Evolutionary conservation across 202 grass and related monocot species (phyloP).

Genomic region (Digitaria exilis): DNA sequence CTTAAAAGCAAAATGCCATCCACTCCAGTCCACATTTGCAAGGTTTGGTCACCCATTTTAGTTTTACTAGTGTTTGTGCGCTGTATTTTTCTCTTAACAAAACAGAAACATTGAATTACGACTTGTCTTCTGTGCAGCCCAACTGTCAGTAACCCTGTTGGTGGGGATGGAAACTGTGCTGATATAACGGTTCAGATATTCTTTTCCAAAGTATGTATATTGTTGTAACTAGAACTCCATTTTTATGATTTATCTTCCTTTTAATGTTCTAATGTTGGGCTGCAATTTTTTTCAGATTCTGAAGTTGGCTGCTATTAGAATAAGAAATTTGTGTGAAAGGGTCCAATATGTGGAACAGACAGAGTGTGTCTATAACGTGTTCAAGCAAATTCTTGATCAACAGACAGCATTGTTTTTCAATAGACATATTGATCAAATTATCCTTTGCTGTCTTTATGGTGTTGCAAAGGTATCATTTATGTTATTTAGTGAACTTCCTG

Average conservation of each 20-base stretch:
- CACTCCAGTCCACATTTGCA: constrained; percentile 84
- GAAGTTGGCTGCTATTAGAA: constrained; percentile 92
- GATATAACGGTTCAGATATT: constrained; percentile 75
- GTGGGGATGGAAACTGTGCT: constrained; percentile 74
- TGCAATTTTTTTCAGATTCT: constrained; percentile 64
- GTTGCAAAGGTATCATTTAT: constrained; percentile 77
- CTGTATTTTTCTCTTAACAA: constrained; percentile 22
- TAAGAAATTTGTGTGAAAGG: constrained; percentile 90
- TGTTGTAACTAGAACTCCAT: constrained; percentile 28
- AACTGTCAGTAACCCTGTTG: constrained; percentile 57
- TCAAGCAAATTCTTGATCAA: constrained; percentile 80
- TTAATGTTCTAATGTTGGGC: constrained; percentile 27
- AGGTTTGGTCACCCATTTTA: constrained; percentile 57
- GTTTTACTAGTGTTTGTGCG: constrained; percentile 15
- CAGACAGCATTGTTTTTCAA: constrained; percentile 86
- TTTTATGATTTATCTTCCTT: constrained; percentile 26
- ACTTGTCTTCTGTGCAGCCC: constrained; percentile 61
- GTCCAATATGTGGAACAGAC: constrained; percentile 62
- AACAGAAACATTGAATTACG: constrained; percentile 28
- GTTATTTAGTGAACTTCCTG: constrained; percentile 30
- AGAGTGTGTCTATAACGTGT: constrained; percentile 72
- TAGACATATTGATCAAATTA: constrained; percentile 88
- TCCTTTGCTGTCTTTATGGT: constrained; percentile 91
- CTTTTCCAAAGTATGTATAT: constrained; percentile 68
- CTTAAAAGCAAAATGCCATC: constrained; percentile 65